Percentiles rank a stretch among this genome's conserved stretches.
These are phyloP conservation scores for Pythium phragmitis DNA, from an alignment of 352 stramenopile genomes.

Conservation along the genomic window DNA sequence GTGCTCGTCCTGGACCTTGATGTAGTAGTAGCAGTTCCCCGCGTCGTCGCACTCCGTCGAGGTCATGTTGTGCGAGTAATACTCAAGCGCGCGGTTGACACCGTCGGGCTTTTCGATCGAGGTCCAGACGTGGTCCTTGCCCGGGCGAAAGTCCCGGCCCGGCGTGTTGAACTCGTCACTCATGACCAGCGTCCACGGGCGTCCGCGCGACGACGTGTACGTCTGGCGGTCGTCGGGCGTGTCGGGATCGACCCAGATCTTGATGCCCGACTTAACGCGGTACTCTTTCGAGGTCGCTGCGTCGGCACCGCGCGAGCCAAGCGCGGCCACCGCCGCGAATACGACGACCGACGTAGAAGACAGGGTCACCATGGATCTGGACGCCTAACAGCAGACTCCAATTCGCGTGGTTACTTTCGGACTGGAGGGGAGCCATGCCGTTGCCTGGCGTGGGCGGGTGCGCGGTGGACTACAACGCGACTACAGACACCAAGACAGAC, in stretches of 20 bases:
- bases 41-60: conserved; percentile 12
- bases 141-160: conserved; percentile 33
- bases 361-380: no score
- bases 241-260: conserved; percentile 11
- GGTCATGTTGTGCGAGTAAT: conserved; percentile 21
- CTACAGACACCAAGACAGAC: background rate
- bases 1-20: conserved; percentile 32
- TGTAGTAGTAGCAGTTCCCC: conserved; percentile 36
- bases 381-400: no score
- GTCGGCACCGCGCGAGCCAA: background rate
- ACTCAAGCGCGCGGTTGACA: conserved; percentile 18
- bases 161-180: conserved; percentile 76
- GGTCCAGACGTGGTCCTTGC: conserved; percentile 20
- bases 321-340: background rate
- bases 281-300: conserved; percentile 7
- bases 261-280: conserved; percentile 9
- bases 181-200: conserved; percentile 59
- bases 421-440: no score
- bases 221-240: background rate
- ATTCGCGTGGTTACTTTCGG: no score
- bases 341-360: no score
- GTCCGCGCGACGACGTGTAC: conserved; percentile 29
- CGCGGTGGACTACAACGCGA: background rate
- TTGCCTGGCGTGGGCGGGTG: no score
- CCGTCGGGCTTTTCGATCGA: conserved; percentile 21